A percentile compares a stretch with the other conserved stretches of the same genome.
These are phyloP conservation scores for Pleurotus eryngii DNA, from an alignment of 768 basidiomycete genomes.

Conservation along the genomic window DNA sequence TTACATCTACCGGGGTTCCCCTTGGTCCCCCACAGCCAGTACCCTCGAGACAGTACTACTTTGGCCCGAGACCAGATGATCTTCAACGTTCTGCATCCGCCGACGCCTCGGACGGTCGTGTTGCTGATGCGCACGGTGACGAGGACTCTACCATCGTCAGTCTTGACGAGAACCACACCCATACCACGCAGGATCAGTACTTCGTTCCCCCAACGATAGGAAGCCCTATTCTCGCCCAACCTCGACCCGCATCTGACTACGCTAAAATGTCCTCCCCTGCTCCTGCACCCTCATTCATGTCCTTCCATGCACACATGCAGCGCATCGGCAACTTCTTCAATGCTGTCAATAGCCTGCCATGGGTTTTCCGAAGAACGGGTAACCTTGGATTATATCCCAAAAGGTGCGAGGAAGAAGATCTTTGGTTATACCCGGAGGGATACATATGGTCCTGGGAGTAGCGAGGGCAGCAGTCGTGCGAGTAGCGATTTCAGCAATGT, in stretches of 20 bases:
- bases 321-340: conserved; percentile 32
- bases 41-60: neutral
- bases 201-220: neutral
- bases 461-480: neutral
- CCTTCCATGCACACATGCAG: conserved; percentile 27
- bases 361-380: conserved; percentile 37
- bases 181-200: neutral
- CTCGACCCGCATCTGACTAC: conserved; percentile 42
- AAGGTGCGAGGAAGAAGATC: neutral
- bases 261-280: conserved; percentile 44
- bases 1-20: conserved; percentile 3
- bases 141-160: neutral
- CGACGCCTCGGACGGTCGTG: neutral
- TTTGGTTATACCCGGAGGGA: neutral
- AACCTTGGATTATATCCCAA: conserved; percentile 42
- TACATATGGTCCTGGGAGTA: neutral
- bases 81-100: neutral
- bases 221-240: conserved; percentile 39
- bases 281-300: conserved; percentile 32
- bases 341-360: conserved; percentile 38
- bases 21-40: conserved; percentile 3
- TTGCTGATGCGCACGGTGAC: neutral
- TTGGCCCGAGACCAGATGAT: neutral
- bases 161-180: neutral
- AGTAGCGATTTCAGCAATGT: neutral